These are phyloP conservation scores for Bassia scoparia DNA, from an alignment of 148 eudicot species.

Conservation along the genomic window DNA sequence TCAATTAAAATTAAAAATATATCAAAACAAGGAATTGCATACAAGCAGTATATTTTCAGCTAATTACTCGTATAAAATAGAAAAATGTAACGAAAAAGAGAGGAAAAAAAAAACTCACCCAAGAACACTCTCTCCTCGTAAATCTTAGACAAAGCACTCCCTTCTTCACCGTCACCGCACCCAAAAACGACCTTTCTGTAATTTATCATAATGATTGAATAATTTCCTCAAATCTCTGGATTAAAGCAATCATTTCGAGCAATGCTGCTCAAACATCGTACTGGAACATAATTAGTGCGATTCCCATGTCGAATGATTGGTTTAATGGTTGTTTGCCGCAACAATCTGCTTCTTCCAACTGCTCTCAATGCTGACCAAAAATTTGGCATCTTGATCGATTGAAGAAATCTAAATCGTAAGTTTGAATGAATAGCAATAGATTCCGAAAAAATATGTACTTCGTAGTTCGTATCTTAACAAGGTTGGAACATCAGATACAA, in stretches of 20 bases:
- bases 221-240: neutral
- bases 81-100: too few relatives aligned
- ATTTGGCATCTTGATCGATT: slow-evolving; percentile 39
- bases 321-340: slow-evolving; percentile 21
- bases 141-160: neutral
- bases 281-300: slow-evolving; percentile 22
- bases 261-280: slow-evolving; percentile 37
- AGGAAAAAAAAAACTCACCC: too few relatives aligned
- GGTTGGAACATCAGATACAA: too few relatives aligned
- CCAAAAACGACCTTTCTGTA: neutral
- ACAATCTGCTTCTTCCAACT: slow-evolving; percentile 32
- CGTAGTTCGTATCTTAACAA: too few relatives aligned
- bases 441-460: too few relatives aligned
- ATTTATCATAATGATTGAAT: neutral
- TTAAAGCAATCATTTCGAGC: neutral
- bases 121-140: neutral
- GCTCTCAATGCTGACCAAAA: slow-evolving; percentile 45
- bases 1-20: too few relatives aligned
- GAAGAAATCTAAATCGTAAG: too few relatives aligned
- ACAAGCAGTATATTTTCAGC: too few relatives aligned
- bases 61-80: too few relatives aligned
- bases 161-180: neutral
- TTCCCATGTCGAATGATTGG: slow-evolving; percentile 24
- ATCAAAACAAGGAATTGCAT: too few relatives aligned
- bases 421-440: too few relatives aligned